Evolutionary conservation across 2,329 filamentous ascomycete genomes (phyloP), one percentile per base, ranked within the genome.

Genomic region (Didymella arachidicola): DNA sequence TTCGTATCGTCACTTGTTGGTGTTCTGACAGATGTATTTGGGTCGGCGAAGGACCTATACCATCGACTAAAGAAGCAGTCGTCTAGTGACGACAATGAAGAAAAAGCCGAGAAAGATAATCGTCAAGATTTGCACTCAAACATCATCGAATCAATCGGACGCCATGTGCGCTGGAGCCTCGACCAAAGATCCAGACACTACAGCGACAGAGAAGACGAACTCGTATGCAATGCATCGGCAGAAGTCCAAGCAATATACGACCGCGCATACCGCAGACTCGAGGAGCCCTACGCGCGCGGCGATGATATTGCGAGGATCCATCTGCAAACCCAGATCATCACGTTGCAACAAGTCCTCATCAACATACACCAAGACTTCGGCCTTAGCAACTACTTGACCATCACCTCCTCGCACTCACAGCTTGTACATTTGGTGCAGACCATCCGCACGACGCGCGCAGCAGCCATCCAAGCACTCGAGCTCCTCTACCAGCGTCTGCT

Each of bases 321-420:
- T 36, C 64, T 76, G 1, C 72, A 75, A 34, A 57, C 68, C 1
- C 72, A 76, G 34, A 72, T 75, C 34, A 75, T 75, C 47, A 55
- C 65, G 4, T 56, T 76, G 10, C 72, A 75, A 50, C 68, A 70
- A 52, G 68, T 67, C 0, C 60, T 74, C 6, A 59, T 76, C 27
- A 61, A 53, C 18, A 71, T 73, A 32, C 71, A 74, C 29, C 67
- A 72, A 53, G 72, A 74, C 18, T 55, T 68, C 19, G 59, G 68
- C 10, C 43, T 71, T 12, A 64, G 67, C 59, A 63, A 66, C 3
- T 70, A 72, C 18, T 50, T 64, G 4, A 49, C 64, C 3, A 63
- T 66, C 25, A 64, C 71, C 8, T 65, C 67, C 2, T 66, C 66
- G 2, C 69, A 71, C 3, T 71, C 67, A 16, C 71, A 75, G 47